Conservation (phyloP, 306 rosid genomes). For the Lablab purpureus region DNA sequence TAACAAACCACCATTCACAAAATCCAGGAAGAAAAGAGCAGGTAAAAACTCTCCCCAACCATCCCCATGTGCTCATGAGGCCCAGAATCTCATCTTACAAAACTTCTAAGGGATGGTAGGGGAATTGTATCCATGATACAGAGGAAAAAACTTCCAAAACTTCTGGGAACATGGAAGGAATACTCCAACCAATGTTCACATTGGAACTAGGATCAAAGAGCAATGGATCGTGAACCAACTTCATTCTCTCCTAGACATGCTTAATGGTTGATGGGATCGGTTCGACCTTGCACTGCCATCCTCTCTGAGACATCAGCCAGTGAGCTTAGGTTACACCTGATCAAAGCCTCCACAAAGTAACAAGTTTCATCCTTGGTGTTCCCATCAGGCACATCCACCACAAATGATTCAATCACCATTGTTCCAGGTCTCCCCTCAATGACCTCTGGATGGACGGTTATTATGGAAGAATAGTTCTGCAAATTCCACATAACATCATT, state of each 20-base stretch:
- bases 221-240: constrained; percentile 54
- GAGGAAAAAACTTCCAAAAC: constrained; percentile 71
- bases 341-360: constrained; percentile 90
- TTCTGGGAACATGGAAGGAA: constrained; percentile 66
- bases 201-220: constrained; percentile 57
- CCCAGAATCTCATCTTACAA: constrained; percentile 52
- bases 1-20: constrained; percentile 66
- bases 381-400: constrained; percentile 93
- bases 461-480: constrained; percentile 95
- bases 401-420: constrained; percentile 92
- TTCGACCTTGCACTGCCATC: constrained; percentile 89
- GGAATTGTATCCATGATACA: constrained; percentile 59
- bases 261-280: constrained; percentile 68
- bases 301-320: constrained; percentile 98
- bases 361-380: constrained; percentile 96
- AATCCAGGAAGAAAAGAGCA: constrained; percentile 57
- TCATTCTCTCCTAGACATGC: constrained; percentile 48
- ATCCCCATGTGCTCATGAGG: constrained; percentile 46
- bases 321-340: constrained; percentile 93
- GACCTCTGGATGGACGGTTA: constrained; percentile 89
- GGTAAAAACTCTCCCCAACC: constrained; percentile 53
- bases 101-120: constrained; percentile 47
- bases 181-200: constrained; percentile 73
- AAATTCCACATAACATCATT: constrained; percentile 45
- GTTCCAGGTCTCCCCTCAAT: constrained; percentile 94